phyloP scores from a whole-genome alignment of 2,329 filamentous ascomycete species.

The Myriosclerotinia scirpicola region DNA sequence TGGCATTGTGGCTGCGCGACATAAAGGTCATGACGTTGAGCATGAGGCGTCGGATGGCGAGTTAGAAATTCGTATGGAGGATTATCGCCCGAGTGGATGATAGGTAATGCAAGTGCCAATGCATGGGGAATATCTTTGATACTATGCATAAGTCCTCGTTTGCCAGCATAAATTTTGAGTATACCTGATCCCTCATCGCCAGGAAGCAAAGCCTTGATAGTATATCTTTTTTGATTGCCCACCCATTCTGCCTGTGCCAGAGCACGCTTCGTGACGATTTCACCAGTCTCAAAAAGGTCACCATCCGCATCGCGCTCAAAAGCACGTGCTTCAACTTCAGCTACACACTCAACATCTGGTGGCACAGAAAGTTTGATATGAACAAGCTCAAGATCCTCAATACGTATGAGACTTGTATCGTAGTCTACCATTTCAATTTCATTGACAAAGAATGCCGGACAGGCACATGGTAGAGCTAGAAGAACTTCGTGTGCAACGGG shows the following conservation, averaged over 20 bases:
- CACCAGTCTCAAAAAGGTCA: constrained; percentile 90
- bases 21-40: constrained; percentile 96
- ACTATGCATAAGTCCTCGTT: constrained; percentile 93
- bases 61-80: constrained; percentile 91
- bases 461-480: constrained; percentile 80
- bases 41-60: constrained; percentile 93
- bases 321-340: constrained; percentile 83
- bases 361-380: constrained; percentile 88
- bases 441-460: constrained; percentile 85
- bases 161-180: constrained; percentile 90
- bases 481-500: constrained; percentile 82
- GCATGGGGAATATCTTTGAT: constrained; percentile 95
- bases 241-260: constrained; percentile 92
- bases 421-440: constrained; percentile 79
- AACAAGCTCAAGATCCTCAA: constrained; percentile 91
- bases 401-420: constrained; percentile 79
- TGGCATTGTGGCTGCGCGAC: constrained; percentile 94
- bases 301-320: constrained; percentile 84
- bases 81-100: constrained; percentile 88
- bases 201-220: constrained; percentile 86
- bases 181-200: constrained; percentile 87
- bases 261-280: constrained; percentile 79
- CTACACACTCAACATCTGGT: constrained; percentile 84
- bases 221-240: constrained; percentile 83
- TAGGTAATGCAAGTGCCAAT: constrained; percentile 83